Evolutionary conservation across 805 yeast species (phyloP).

Genomic region (Candida chauliodis): DNA sequence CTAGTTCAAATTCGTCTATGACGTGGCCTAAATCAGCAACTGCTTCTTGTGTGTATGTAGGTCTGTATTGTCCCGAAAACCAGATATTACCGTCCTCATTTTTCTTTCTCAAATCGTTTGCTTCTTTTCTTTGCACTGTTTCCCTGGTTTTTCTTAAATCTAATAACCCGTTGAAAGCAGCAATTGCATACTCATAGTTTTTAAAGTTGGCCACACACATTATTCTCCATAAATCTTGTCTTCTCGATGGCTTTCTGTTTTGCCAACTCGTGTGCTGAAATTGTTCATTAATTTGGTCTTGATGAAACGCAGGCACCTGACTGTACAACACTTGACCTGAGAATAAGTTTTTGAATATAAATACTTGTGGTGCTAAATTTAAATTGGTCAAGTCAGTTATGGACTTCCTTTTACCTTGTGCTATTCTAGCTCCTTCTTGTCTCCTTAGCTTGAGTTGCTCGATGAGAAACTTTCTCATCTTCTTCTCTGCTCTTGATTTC

Average conservation of each 20-base stretch:
- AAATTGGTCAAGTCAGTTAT: slow-evolving; percentile 36
- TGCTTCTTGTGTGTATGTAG: slow-evolving; percentile 86
- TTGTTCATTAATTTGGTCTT: slow-evolving; percentile 62
- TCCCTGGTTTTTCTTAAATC: slow-evolving; percentile 75
- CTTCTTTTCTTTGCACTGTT: slow-evolving; percentile 52
- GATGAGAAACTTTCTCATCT: slow-evolving; percentile 44
- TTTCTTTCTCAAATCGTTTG: slow-evolving; percentile 65
- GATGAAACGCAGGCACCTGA: slow-evolving; percentile 68
- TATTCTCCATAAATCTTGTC: slow-evolving; percentile 87
- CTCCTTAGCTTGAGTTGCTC: slow-evolving; percentile 43
- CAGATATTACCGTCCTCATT: slow-evolving; percentile 77
- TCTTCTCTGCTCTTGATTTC: slow-evolving; percentile 41
- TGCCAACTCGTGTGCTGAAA: slow-evolving; percentile 87
- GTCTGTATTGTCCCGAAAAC: slow-evolving; percentile 85
- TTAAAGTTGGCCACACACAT: slow-evolving; percentile 78
- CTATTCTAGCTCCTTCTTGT: slow-evolving; percentile 40
- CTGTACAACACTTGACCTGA: slow-evolving; percentile 88
- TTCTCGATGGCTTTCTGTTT: slow-evolving; percentile 71
- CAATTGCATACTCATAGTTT: slow-evolving; percentile 59
- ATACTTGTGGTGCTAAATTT: slow-evolving; percentile 79
- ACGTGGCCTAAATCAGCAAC: slow-evolving; percentile 77
- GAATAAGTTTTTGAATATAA: slow-evolving; percentile 78
- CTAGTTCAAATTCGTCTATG: slow-evolving; percentile 57
- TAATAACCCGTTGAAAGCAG: slow-evolving; percentile 71
- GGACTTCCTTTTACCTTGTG: slow-evolving; percentile 33